Evolutionary conservation across 176 grass and related monocot species (phyloP), one percentile per base, ranked within the genome.

Genomic region (Raddia distichophylla): DNA sequence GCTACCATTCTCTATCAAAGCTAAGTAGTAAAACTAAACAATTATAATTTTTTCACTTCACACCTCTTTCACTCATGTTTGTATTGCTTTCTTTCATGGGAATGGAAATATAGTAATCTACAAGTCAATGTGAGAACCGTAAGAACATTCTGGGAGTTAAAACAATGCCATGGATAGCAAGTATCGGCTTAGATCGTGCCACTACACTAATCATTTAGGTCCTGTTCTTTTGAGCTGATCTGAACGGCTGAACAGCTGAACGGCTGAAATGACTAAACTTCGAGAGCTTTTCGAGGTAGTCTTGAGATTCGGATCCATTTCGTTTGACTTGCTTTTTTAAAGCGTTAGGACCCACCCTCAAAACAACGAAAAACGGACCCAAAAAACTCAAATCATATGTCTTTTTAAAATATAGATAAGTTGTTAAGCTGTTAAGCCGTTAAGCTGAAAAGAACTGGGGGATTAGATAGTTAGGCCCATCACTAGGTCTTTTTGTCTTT

Each of bases 101-200:
- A 73, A 55, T 7, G 57, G 22, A 60, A 22, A 60, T 8, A 10
- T 60, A n/a, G 0, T 11, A 22, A 10, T 22, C 20, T 22, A 60
- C 9, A 22, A 54, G 70, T 34, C n/a, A 9, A 52, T 52, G 17
- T 35, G 70, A 34, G 33, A 34, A 18, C 7, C 8, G 14, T 10
- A 7, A 33, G 69, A 52, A 50, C 14, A 52, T 71, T 71, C 10
- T 20, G 18, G 45, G 7, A 7, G 19, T 49, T 52, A 32, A 52
- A 60, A 63, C 12, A 14, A 63, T 63, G 5, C 10, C 60, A 63
- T 63, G 27, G 60, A 63, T 63, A 14, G 22, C 13, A 22, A 63
- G 48, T 11, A 77, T 64, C 5, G 44, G 2, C 57, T 63, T 77
- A 63, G 37, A 77, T 77, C 57, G 17, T 63, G n/a, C 57, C 37